Evolutionary conservation across 140 eudicot species (phyloP).

Genomic region (Bidens hawaiensis): DNA sequence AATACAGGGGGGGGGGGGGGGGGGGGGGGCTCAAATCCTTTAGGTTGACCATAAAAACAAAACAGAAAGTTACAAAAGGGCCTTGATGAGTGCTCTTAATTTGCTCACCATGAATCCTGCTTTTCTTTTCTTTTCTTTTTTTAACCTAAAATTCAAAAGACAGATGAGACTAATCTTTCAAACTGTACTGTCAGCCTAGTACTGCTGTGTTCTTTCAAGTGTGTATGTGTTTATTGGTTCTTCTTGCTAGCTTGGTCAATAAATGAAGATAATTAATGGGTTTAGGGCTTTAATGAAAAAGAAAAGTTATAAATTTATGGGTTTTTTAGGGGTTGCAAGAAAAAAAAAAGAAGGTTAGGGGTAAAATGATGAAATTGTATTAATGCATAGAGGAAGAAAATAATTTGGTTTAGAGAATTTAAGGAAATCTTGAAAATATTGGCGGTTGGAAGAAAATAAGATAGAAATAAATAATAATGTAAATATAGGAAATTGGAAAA

Average conservation of each 20-base stretch:
- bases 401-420: neutral
- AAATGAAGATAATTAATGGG: neutral
- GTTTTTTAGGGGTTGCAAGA: slow-evolving; percentile 19
- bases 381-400: neutral
- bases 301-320: neutral
- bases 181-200: slow-evolving; percentile 25
- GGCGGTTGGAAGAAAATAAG: neutral
- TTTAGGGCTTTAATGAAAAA: slow-evolving; percentile 10
- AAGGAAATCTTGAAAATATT: neutral
- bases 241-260: slow-evolving; percentile 30
- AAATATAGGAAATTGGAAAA: neutral
- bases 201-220: slow-evolving; percentile 31
- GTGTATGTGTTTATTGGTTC: slow-evolving; percentile 13
- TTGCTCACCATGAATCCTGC: slow-evolving; percentile 2
- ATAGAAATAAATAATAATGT: neutral
- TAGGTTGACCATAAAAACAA: slow-evolving; percentile 24
- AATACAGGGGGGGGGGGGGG: too few relatives aligned
- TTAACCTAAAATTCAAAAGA: slow-evolving; percentile 20
- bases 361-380: neutral
- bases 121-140: neutral
- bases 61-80: slow-evolving; percentile 34
- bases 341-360: neutral
- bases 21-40: slow-evolving; percentile 15
- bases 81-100: too few relatives aligned
- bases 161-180: slow-evolving; percentile 26